Evolutionary conservation across 805 yeast genomes (phyloP).

Genomic region (Debaryomyces hansenii): DNA sequence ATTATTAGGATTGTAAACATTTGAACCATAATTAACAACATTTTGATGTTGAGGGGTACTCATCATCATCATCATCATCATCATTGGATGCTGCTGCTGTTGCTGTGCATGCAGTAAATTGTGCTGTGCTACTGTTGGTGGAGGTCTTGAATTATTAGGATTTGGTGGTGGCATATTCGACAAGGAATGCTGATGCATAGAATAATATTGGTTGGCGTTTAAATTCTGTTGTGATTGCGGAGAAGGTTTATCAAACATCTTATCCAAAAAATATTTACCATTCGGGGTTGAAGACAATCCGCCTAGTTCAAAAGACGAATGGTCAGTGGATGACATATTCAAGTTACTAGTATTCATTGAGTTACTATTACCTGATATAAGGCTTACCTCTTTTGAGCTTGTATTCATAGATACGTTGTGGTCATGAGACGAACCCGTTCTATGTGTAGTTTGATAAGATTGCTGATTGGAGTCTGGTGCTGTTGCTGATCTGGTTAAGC

Average conservation of each 20-base stretch:
- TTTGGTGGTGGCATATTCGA: slow-evolving; percentile 34
- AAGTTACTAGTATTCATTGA: slow-evolving; percentile 33
- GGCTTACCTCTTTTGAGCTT: slow-evolving; percentile 26
- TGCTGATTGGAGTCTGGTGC: background rate
- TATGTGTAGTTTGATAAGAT: background rate
- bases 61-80: slow-evolving; percentile 44
- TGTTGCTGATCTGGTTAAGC: background rate
- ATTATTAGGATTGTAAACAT: slow-evolving; percentile 12
- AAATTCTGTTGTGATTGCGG: slow-evolving; percentile 23
- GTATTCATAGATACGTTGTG: slow-evolving; percentile 15
- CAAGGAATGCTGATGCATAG: slow-evolving; percentile 7
- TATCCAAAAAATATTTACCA: slow-evolving; percentile 38
- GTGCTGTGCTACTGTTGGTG: slow-evolving; percentile 4
- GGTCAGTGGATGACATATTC: slow-evolving; percentile 37
- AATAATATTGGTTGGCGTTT: slow-evolving; percentile 14
- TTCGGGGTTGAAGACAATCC: slow-evolving; percentile 41
- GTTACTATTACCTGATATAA: slow-evolving; percentile 20
- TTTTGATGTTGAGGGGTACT: slow-evolving; percentile 44
- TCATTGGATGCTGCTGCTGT: slow-evolving; percentile 13
- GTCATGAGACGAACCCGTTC: slow-evolving; percentile 8
- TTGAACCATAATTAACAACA: slow-evolving; percentile 21
- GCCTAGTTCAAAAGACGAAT: slow-evolving; percentile 40
- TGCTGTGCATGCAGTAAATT: slow-evolving; percentile 10
- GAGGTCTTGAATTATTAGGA: slow-evolving; percentile 9
- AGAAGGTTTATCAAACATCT: slow-evolving; percentile 40